phyloP scores from a whole-genome alignment of 176 grass and related monocot genomes.

The Carex scoparia region DNA sequence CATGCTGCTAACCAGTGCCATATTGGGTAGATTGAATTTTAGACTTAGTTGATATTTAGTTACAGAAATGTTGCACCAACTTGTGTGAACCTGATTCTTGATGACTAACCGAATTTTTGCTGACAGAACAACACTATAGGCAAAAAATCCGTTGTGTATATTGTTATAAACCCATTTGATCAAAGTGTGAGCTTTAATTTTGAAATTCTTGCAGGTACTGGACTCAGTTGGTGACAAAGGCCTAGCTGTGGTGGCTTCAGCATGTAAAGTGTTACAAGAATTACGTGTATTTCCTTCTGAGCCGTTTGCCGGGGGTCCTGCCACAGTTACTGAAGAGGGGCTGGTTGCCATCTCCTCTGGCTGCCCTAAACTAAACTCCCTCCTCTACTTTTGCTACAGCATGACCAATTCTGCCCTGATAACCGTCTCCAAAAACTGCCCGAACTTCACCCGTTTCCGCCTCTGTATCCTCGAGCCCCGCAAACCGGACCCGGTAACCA shows the following conservation, averaged over 20 bases:
- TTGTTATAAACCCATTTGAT: neutral
- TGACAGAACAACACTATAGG: neutral
- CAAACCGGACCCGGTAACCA: constrained; percentile 49
- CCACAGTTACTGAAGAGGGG: constrained; percentile 63
- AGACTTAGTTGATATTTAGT: neutral
- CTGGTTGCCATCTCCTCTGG: constrained; percentile 48
- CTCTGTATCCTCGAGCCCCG: constrained; percentile 36
- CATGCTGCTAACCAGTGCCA: neutral
- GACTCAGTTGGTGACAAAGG: constrained; percentile 60
- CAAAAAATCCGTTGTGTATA: neutral
- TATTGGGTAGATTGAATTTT: neutral
- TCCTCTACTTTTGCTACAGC: constrained; percentile 55
- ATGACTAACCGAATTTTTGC: neutral
- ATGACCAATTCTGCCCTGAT: constrained; percentile 69
- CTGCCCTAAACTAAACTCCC: constrained; percentile 47
- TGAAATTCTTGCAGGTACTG: constrained; percentile 37
- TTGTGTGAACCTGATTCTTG: neutral
- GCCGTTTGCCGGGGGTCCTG: neutral
- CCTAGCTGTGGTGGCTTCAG: constrained; percentile 42
- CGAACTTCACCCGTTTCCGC: constrained; percentile 43
- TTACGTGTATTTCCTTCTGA: constrained; percentile 47
- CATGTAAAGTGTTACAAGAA: constrained; percentile 53
- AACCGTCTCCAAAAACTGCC: constrained; percentile 48
- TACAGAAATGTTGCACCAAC: neutral
- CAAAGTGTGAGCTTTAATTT: neutral